Evolutionary conservation across 352 stramenopile species (phyloP).

Genomic region (Globisporangium megalacanthum): DNA sequence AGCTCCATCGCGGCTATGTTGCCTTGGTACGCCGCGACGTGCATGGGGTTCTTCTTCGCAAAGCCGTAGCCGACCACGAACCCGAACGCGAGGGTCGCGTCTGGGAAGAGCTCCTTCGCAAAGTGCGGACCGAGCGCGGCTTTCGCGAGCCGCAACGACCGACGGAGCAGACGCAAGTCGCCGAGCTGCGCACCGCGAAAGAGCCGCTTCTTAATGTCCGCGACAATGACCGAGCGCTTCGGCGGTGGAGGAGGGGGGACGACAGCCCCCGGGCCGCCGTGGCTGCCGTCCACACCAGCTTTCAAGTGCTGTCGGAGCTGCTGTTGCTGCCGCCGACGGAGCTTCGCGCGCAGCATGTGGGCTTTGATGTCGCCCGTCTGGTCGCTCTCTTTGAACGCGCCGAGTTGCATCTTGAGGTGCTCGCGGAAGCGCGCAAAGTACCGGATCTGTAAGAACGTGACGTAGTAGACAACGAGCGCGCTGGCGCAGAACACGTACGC

Average conservation of each 20-base stretch:
- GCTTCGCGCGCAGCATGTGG: slow-evolving; percentile 52
- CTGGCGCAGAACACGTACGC: slow-evolving; percentile 49
- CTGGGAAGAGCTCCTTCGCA: slow-evolving; percentile 58
- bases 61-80: slow-evolving; percentile 53
- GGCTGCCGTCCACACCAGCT: slow-evolving; percentile 7
- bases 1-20: slow-evolving; percentile 67
- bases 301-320: slow-evolving; percentile 74
- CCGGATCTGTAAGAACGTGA: slow-evolving; percentile 58
- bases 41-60: slow-evolving; percentile 76
- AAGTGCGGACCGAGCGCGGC: slow-evolving; percentile 48
- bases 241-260: slow-evolving; percentile 8
- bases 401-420: slow-evolving; percentile 81
- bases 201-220: slow-evolving; percentile 55
- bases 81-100: slow-evolving; percentile 56
- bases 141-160: slow-evolving; percentile 52
- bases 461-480: slow-evolving; percentile 59
- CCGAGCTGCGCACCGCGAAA: slow-evolving; percentile 68
- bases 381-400: slow-evolving; percentile 77
- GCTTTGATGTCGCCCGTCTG: slow-evolving; percentile 66
- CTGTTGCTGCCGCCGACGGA: slow-evolving; percentile 34
- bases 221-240: slow-evolving; percentile 27
- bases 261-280: slow-evolving; percentile 1
- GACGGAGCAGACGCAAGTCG: slow-evolving; percentile 57
- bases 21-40: slow-evolving; percentile 68
- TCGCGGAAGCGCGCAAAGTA: slow-evolving; percentile 77